phyloP scores from a whole-genome alignment of 805 yeast genomes.

The Lipomyces lipofer region DNA sequence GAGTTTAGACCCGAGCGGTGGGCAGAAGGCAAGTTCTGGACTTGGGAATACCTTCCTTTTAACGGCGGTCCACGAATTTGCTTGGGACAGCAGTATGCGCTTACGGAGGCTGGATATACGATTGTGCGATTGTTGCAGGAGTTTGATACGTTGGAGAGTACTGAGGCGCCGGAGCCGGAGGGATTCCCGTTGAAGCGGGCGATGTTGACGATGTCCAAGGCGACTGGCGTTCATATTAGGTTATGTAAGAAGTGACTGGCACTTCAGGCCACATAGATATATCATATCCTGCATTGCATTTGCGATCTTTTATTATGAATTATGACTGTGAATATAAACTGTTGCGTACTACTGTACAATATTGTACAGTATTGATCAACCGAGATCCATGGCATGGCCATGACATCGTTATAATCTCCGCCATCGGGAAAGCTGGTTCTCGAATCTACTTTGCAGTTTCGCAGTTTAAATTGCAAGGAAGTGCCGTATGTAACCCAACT shows the following conservation, averaged over 20 bases:
- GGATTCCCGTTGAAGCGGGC: constrained; percentile 16
- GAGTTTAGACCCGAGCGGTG: constrained; percentile 53
- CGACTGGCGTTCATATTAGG: constrained; percentile 17
- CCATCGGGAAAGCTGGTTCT: background rate
- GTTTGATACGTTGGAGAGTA: constrained; percentile 34
- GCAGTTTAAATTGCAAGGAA: no score
- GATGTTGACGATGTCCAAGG: constrained; percentile 17
- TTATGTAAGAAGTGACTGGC: background rate
- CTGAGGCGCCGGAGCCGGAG: constrained; percentile 11
- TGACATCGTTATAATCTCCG: background rate
- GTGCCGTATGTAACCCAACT: no score
- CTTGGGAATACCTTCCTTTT: constrained; percentile 55
- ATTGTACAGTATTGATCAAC: background rate
- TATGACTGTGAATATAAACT: background rate
- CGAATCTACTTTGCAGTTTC: no score
- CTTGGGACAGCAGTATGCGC: constrained; percentile 57
- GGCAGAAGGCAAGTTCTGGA: constrained; percentile 43
- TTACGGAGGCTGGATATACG: constrained; percentile 52
- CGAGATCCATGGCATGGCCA: background rate
- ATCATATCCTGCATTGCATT: background rate
- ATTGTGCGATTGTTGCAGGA: constrained; percentile 44
- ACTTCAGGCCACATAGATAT: background rate
- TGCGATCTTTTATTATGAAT: background rate
- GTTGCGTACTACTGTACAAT: background rate
- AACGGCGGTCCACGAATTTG: constrained; percentile 60